phyloP scores from a whole-genome alignment of 305 asterid genomes.

The Rubia occidens region DNA sequence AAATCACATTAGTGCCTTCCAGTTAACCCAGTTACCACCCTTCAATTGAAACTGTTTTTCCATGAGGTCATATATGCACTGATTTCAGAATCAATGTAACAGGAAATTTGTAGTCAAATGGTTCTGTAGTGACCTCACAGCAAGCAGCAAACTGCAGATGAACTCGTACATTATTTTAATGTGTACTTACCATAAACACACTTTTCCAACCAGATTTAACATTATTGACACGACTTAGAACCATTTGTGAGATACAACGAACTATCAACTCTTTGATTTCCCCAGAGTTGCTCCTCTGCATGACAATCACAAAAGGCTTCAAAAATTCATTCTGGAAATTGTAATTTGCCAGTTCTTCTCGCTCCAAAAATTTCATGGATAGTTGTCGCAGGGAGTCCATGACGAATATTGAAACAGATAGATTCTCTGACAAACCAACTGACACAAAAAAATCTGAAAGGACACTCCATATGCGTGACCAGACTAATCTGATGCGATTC shows the following conservation, averaged over 20 bases:
- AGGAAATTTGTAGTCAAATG: not conserved
- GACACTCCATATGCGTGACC: conserved; percentile 98
- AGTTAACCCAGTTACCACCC: not conserved
- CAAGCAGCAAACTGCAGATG: not conserved
- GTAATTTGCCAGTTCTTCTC: conserved; percentile 95
- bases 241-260: conserved; percentile 98
- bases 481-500: conserved; percentile 93
- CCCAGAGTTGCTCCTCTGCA: conserved; percentile 80
- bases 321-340: conserved; percentile 93
- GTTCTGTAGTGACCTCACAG: not conserved
- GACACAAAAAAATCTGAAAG: conserved; percentile 92
- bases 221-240: conserved; percentile 87
- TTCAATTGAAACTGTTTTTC: not conserved
- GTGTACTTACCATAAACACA: conserved; percentile 70
- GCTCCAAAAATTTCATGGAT: conserved; percentile 91
- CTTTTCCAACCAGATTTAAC: conserved; percentile 99
- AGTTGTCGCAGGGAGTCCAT: conserved; percentile 98
- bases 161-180: not conserved
- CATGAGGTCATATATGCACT: not conserved
- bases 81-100: not conserved
- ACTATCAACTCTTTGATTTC: conserved; percentile 95
- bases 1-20: not conserved
- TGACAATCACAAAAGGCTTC: conserved; percentile 89
- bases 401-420: conserved; percentile 93
- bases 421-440: conserved; percentile 92